Conservation (phyloP, 768 basidiomycete genomes). For the Tephrocybe sp. region DNA sequence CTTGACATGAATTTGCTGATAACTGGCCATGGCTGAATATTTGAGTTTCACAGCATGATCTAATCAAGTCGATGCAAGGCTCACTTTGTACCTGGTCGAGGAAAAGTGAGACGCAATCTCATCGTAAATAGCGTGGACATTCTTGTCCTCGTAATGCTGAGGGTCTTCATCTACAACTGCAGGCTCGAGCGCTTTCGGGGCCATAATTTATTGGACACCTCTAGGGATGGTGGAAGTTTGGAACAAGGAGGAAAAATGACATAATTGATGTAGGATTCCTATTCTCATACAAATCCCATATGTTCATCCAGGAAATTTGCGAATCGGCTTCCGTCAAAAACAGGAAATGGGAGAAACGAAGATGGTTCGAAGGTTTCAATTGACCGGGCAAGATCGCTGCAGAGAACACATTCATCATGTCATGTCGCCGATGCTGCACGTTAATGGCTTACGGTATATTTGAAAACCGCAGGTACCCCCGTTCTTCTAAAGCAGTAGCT, state of each 20-base stretch:
- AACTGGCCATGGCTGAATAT: constrained; percentile 82
- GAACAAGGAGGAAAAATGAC: neutral
- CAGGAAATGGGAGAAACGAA: constrained; percentile 58
- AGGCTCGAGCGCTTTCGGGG: constrained; percentile 33
- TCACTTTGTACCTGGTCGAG: constrained; percentile 85
- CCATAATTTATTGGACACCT: constrained; percentile 8
- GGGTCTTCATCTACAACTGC: constrained; percentile 48
- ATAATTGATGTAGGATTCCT: constrained; percentile 1
- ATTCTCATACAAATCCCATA: constrained; percentile 60
- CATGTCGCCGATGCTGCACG: too few species aligned
- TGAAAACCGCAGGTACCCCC: constrained; percentile 58
- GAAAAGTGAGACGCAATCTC: constrained; percentile 87
- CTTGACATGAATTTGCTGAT: constrained; percentile 72
- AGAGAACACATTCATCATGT: too few species aligned
- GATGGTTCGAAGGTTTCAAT: constrained; percentile 50
- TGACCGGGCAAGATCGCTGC: constrained; percentile 53
- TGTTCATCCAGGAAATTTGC: constrained; percentile 69
- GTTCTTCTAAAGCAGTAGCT: constrained; percentile 61
- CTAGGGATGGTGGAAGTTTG: constrained; percentile 14
- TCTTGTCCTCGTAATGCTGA: constrained; percentile 62
- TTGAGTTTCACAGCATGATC: constrained; percentile 6
- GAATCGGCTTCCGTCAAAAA: constrained; percentile 69
- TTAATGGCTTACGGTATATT: constrained; percentile 53
- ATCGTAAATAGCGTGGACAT: constrained; percentile 86
- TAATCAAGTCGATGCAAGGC: constrained; percentile 5